Base-by-base conservation (phyloP, 768 basidiomycete species). In the Xerocomus potaroensis region DNA sequence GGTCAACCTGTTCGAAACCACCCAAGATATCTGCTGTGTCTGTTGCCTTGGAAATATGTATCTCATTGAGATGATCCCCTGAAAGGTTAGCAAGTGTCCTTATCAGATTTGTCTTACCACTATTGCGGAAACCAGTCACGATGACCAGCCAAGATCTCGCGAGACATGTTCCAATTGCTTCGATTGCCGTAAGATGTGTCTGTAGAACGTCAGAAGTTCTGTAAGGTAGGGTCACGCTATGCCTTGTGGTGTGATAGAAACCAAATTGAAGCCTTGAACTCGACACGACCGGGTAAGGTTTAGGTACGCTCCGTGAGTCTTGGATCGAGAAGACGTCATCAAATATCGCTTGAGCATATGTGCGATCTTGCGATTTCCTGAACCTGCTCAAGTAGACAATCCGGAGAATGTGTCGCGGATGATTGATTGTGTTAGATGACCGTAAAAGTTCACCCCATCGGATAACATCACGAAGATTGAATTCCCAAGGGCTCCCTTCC, bases 21-120 rank as follows among this genome's bases (percentile, higher is more conserved):
- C 96, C 96, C 35, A 99, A 70, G 27, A 99, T 83, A 66, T 99
- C 96, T 64, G 84, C 83, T 1, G 93, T 89, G 63, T 99, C 96
- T 3, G 90, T 92, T 7, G 89, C 84, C 48, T 78, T 84, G 63
- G 88, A 94, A 60, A 97, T 72, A 15, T 81, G 73, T 38, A 96
- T 76, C 63, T 91, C 89, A 18, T 73, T 73, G 1, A 97, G 74
- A 19, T 64, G 36, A 41, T 79, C 76, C 21, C 96, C 95, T 27
- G 79, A 78, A 30, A 83, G 67, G 42, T 79, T 67, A 27, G 94
- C 91, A 35, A 94, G 63, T 5, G 77, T 70, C 45, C 83, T 77
- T 15, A 93, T 74, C 33, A 91, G 62, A 26, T 75, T 73, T 5
- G 88, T 87, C 71, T 99, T 99, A 37, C 96, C 95, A 48, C 76